Percentiles rank a stretch among this genome's conserved stretches.
Evolutionary conservation across 768 basidiomycete species (phyloP).

Genomic region (Suillus placidus): DNA sequence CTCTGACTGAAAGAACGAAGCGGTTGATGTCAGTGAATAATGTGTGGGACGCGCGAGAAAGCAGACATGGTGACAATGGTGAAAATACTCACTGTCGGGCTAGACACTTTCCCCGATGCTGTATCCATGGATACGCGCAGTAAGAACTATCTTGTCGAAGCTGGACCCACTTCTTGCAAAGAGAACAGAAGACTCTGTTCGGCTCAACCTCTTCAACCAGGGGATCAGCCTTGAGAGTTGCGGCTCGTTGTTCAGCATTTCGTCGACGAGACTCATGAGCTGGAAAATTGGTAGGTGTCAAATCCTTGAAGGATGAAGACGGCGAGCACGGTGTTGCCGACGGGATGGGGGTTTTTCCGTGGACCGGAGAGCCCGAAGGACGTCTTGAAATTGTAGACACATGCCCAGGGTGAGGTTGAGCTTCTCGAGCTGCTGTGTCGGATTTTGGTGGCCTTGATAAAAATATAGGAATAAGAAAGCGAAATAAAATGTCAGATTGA

Average conservation of each 20-base stretch:
- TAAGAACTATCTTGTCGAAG: constrained; percentile 76
- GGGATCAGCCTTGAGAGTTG: constrained; percentile 64
- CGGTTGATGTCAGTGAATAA: constrained; percentile 8
- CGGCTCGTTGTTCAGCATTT: constrained; percentile 80
- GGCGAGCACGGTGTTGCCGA: constrained; percentile 30
- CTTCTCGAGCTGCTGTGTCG: neutral
- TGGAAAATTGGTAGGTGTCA: constrained; percentile 59
- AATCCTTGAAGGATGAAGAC: constrained; percentile 53
- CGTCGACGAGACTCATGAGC: constrained; percentile 68
- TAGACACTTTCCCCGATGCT: constrained; percentile 76
- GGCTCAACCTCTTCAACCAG: constrained; percentile 73
- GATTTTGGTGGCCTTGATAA: neutral
- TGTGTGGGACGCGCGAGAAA: constrained; percentile 10
- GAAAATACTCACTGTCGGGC: constrained; percentile 60
- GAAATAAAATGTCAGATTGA: neutral
- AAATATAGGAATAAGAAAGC: neutral
- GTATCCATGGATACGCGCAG: constrained; percentile 82
- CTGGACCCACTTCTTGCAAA: constrained; percentile 85
- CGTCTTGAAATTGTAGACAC: neutral
- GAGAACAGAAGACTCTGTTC: constrained; percentile 69
- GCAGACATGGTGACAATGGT: constrained; percentile 14
- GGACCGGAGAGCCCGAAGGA: neutral
- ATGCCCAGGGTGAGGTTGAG: neutral
- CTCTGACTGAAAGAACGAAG: constrained; percentile 47
- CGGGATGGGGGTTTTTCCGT: constrained; percentile 17